These are phyloP conservation scores for Thielaviopsis populi DNA, from an alignment of 2,329 filamentous ascomycete genomes.

Conservation along the genomic window DNA sequence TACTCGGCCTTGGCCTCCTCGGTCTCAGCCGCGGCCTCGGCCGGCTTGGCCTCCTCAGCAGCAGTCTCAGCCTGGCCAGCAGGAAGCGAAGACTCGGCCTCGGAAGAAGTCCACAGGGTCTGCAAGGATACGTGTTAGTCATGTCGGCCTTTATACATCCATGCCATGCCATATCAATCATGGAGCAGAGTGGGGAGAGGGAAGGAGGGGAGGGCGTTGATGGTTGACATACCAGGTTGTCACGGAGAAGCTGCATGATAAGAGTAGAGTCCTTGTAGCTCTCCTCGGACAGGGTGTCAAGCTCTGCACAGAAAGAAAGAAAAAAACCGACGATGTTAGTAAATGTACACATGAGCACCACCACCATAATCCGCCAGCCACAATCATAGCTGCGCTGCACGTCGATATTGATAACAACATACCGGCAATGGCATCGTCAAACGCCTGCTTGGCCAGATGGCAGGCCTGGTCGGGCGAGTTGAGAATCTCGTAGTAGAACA, in stretches of 20 bases:
- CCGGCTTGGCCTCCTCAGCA: constrained; percentile 34
- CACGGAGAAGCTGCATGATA: constrained; percentile 96
- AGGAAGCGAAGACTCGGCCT: constrained; percentile 65
- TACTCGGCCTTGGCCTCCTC: constrained; percentile 60
- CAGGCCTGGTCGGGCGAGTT: constrained; percentile 97
- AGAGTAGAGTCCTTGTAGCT: constrained; percentile 98
- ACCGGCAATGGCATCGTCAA: constrained; percentile 90
- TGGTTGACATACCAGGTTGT: constrained; percentile 62
- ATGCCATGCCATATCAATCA: too few species aligned
- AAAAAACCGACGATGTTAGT: constrained; percentile 20
- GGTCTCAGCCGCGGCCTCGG: constrained; percentile 34
- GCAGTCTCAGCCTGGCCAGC: constrained; percentile 35
- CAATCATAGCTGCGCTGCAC: neutral
- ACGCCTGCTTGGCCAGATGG: constrained; percentile 97
- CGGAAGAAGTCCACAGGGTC: constrained; percentile 99
- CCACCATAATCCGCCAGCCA: neutral
- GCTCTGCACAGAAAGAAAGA: constrained; percentile 40
- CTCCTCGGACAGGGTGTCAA: constrained; percentile 93
- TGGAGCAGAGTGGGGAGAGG: neutral
- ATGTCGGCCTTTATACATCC: neutral
- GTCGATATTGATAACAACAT: constrained; percentile 18
- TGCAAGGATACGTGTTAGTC: constrained; percentile 29
- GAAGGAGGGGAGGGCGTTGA: neutral
- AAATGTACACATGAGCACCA: neutral
- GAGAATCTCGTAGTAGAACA: constrained; percentile 99